Evolutionary conservation across 2,329 filamentous ascomycete species (phyloP), one percentile per base, ranked within the genome.

Genomic region (Didymella exigua): DNA sequence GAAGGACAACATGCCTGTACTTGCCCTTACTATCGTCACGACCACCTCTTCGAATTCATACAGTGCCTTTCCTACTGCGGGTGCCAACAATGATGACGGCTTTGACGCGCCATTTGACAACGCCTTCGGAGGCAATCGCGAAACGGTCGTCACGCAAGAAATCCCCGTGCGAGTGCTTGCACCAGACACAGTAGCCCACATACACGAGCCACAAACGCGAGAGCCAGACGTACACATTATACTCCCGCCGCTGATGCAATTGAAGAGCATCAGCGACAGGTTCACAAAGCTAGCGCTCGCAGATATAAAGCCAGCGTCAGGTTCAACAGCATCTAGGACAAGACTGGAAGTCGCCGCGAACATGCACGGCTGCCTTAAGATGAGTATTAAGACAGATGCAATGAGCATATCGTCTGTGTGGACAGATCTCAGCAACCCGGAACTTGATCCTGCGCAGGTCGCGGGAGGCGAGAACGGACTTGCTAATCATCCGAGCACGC

Each of bases 181-280:
- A 54, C 87, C 90, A 2, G 86, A 89, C 47, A 89, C 86, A 0
- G 91, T 98, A n/a, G 90, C 95, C 68, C 89, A 87, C n/a, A 87
- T 98, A 59, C 91, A 96, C 78, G 93, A 99, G 77, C 95, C 95
- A 13, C 87, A 88, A 57, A 91, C 93, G 55, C 88, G 91, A 55
- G 92, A 96, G 66, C 91, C 93, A 33, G 95, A 98, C 68, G 93
- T 97, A 2, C 90, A 98, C 76, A 96, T 99, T 69, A 87, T 92
- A 49, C 82, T 99, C 3, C 95, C 95, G 0, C 88, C 91, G 5
- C 79, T 99, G 4, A 81, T 92, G 36, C 93, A 97, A 70, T 82
- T 99, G 54, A 97, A 98, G 72, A 89, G 89, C 60, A 95, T 99
- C 59, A 96, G 91, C 4, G 95, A 99, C 74, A 88, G 95, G 48